These are phyloP conservation scores for Saccharum spontaneum DNA, from an alignment of 176 grass and related monocot genomes.

Conservation along the genomic window DNA sequence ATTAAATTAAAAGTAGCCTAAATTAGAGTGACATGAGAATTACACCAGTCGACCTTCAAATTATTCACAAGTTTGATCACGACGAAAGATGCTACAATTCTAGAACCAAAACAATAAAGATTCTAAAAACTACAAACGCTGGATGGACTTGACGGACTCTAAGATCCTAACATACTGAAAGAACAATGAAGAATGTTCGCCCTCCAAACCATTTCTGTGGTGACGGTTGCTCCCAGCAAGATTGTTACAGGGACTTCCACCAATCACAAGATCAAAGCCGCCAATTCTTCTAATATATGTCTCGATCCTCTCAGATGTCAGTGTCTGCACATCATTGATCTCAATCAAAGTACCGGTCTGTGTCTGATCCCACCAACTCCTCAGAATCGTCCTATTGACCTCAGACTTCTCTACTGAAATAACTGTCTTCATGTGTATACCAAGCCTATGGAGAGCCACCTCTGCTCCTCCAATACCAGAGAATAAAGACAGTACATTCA, in stretches of 20 bases:
- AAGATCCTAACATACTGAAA: slow-evolving; percentile 80
- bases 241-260: slow-evolving; percentile 90
- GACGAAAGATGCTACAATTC: not conserved
- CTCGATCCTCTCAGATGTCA: slow-evolving; percentile 39
- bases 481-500: slow-evolving; percentile 78
- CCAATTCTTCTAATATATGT: slow-evolving; percentile 44
- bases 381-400: slow-evolving; percentile 62
- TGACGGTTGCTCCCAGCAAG: slow-evolving; percentile 78
- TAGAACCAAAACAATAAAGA: not conserved
- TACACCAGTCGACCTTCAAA: too few species aligned
- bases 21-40: too few species aligned
- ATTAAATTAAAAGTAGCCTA: too few species aligned
- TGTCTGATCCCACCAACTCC: slow-evolving; percentile 86
- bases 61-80: not conserved
- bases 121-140: slow-evolving; percentile 9
- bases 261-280: slow-evolving; percentile 75
- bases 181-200: slow-evolving; percentile 75
- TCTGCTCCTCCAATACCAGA: slow-evolving; percentile 94
- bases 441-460: slow-evolving; percentile 86
- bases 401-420: slow-evolving; percentile 79
- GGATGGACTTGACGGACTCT: slow-evolving; percentile 38
- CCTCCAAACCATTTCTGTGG: slow-evolving; percentile 70
- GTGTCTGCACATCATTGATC: slow-evolving; percentile 53
- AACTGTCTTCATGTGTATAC: slow-evolving; percentile 61
- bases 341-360: slow-evolving; percentile 68